A percentile compares a stretch with the other conserved stretches of the same genome.
Evolutionary conservation across 148 eudicot species (phyloP).

Genomic region (Cornus kousa): DNA sequence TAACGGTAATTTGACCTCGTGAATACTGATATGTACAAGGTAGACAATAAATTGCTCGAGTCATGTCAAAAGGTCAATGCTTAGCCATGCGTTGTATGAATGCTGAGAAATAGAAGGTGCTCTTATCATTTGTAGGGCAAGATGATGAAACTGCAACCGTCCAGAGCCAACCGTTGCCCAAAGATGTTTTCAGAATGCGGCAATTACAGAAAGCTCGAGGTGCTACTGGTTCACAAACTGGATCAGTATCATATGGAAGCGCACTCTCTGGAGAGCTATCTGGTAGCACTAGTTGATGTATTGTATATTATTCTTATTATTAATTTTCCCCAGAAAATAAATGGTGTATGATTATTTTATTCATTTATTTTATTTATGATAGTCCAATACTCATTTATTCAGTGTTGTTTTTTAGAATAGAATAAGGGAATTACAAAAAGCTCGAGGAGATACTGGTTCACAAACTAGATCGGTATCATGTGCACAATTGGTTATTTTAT

Average conservation of each 20-base stretch:
- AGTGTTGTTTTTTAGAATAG: conserved; percentile 59
- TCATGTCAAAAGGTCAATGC: too few species aligned
- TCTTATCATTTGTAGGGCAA: conserved; percentile 44
- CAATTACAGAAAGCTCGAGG: conserved; percentile 77
- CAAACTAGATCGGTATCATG: conserved; percentile 62
- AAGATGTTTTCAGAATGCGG: conserved; percentile 75
- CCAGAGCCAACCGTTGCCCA: conserved; percentile 82
- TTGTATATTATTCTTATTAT: too few species aligned
- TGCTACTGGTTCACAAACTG: conserved; percentile 57
- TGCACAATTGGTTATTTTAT: conserved; percentile 14
- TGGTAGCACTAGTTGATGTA: conserved; percentile 62
- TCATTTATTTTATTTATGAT: too few species aligned
- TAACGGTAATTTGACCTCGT: too few species aligned
- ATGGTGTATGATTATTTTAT: too few species aligned
- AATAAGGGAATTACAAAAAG: conserved; percentile 75
- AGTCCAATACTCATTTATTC: conserved; percentile 29
- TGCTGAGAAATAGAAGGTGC: too few species aligned
- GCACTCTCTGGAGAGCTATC: conserved; percentile 93
- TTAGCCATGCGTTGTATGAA: too few species aligned
- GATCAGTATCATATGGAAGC: conserved; percentile 93
- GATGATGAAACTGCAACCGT: conserved; percentile 70
- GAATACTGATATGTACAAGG: too few species aligned
- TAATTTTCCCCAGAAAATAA: too few species aligned
- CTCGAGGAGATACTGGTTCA: conserved; percentile 75
- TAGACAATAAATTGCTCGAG: too few species aligned